Percentiles rank a stretch among this genome's conserved stretches.
These are phyloP conservation scores for Wickerhamomyces chaumierensis DNA, from an alignment of 805 yeast genomes.

Conservation along the genomic window DNA sequence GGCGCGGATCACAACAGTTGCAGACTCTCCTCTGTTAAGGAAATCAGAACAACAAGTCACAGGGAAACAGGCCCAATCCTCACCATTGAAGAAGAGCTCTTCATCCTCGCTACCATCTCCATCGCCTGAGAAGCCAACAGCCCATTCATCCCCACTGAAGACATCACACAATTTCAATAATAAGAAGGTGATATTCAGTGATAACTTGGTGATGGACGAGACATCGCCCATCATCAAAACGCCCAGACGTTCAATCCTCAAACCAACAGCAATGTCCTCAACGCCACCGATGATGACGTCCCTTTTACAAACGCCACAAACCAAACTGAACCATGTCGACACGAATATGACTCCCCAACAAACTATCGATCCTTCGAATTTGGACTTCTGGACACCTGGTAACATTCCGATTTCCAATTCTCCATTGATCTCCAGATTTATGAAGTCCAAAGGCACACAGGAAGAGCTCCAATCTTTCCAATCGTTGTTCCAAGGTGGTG, in stretches of 20 bases:
- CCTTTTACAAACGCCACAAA: slow-evolving; percentile 1
- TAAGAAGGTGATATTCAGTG: slow-evolving; percentile 13
- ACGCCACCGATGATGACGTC: slow-evolving; percentile 8
- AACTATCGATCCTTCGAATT: background rate
- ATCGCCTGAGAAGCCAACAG: slow-evolving; percentile 11
- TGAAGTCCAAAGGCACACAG: background rate
- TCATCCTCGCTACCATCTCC: slow-evolving; percentile 12
- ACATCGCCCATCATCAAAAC: slow-evolving; percentile 5
- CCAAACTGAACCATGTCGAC: background rate
- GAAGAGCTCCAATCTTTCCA: slow-evolving; percentile 10
- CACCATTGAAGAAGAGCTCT: slow-evolving; percentile 10
- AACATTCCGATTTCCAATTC: slow-evolving; percentile 11
- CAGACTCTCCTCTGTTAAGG: too few species aligned
- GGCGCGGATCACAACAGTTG: too few species aligned
- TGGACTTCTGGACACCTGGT: slow-evolving; percentile 18
- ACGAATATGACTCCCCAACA: background rate
- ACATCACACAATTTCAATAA: background rate
- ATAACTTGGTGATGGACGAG: slow-evolving; percentile 4
- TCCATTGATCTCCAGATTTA: background rate
- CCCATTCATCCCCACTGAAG: slow-evolving; percentile 15
- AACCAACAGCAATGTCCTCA: slow-evolving; percentile 1
- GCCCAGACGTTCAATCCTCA: slow-evolving; percentile 15
- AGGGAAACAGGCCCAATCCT: slow-evolving; percentile 5
- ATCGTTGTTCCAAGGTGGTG: slow-evolving; percentile 13
- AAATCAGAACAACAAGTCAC: too few species aligned